phyloP scores from a whole-genome alignment of 2,329 filamentous ascomycete species.

The Stagonosporopsis rhizophila region DNA sequence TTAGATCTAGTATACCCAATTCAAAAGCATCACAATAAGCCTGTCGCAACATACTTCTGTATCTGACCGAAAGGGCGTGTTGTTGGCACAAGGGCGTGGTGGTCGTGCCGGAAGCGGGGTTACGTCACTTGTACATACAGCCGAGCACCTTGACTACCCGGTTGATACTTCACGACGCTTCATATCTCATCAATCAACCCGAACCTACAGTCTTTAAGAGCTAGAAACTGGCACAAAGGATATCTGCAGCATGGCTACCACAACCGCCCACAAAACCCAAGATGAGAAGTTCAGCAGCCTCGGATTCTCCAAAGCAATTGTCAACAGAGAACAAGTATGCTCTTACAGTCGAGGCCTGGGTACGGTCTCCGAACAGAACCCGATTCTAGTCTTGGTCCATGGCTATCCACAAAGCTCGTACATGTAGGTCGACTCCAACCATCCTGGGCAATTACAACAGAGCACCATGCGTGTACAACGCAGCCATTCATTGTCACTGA shows the following conservation, averaged over 20 bases:
- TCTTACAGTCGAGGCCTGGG: constrained; percentile 37
- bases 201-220: neutral
- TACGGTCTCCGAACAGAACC: constrained; percentile 35
- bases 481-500: neutral
- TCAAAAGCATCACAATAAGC: neutral
- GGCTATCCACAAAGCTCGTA: constrained; percentile 45
- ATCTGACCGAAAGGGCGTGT: neutral
- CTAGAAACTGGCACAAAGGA: neutral
- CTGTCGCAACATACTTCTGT: neutral
- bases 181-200: too few relatives aligned
- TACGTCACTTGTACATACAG: constrained; percentile 10
- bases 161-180: neutral
- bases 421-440: constrained; percentile 24
- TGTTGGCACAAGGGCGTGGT: neutral
- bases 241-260: constrained; percentile 22
- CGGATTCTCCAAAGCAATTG: constrained; percentile 35
- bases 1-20: constrained; percentile 11
- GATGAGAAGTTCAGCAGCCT: constrained; percentile 39
- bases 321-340: constrained; percentile 37
- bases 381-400: constrained; percentile 42
- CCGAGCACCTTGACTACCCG: neutral
- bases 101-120: neutral
- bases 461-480: neutral
- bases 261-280: constrained; percentile 35
- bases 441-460: neutral